Base-by-base conservation (phyloP, 805 yeast species). In the Wickerhamiella nectarea region DNA sequence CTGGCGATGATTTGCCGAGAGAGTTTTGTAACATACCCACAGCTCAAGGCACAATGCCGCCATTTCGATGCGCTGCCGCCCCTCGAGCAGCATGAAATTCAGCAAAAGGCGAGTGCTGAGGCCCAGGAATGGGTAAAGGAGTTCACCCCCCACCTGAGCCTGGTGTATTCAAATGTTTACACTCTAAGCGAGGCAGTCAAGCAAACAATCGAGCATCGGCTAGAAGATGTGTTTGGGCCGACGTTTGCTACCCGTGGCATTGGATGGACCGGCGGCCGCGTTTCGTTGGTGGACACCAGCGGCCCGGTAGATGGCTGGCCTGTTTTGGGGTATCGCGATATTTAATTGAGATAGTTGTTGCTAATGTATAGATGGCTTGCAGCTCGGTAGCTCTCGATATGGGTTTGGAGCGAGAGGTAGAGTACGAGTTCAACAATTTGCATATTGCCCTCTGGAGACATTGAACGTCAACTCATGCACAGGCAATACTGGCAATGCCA, bases 91-190 rank as follows among this genome's bases (percentile, higher is more conserved):
- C 43, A 46, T 9, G 43, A 39, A 7, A 44, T 51, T 14, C 58
- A 50, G 26, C 53, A 62, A 4, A 58, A 64, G 44, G 65, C 67
- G 6, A 63, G 68, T 24, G 53, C 56, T 35, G 65, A 70, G 26
- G 77, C 84, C 0, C 66, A 61, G 6, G 66, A 66, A 20, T 80
- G 89, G 87, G 69, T 72, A 4, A 48, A 47, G 11, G 79, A 75
- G 43, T 82, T 66, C 55, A 74, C 72, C 42, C 93, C 94, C 1
- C 94, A 82, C 56, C 63, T 82, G 14, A 78, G 86, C 6, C 60
- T 82, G 44, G 76, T 76, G 4, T 82, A 82, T 58, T 75, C 85
- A 8, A 70, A 75, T 46, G 57, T 71, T 21, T 69, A 73, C 50
- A 84, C 83, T 8, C 71, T 83, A 11, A 78, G 78, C 49, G 77